Conservation (phyloP, 139 green algal species). For the Tetradesmus lagerheimii region DNA sequence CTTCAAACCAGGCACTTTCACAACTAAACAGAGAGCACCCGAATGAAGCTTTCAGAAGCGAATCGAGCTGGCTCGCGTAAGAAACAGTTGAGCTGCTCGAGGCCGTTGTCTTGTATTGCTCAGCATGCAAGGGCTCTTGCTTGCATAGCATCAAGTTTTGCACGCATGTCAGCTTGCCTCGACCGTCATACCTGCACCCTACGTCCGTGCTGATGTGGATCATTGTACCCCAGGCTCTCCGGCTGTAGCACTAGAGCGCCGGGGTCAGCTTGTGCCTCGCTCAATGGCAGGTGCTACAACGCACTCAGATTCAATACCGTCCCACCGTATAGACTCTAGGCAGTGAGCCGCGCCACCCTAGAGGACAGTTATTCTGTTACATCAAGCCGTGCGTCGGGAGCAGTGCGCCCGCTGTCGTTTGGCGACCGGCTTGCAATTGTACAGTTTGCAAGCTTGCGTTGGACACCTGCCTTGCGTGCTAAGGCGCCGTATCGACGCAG, state of each 20-base stretch:
- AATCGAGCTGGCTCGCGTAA: neutral
- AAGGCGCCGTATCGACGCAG: too few species aligned
- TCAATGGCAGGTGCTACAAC: too few species aligned
- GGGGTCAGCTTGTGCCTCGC: neutral
- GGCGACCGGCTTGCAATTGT: too few species aligned
- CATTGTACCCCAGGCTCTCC: neutral
- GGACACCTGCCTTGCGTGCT: too few species aligned
- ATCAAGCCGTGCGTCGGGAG: too few species aligned
- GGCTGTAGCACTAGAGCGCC: neutral
- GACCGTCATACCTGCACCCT: neutral
- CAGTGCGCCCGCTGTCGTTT: too few species aligned
- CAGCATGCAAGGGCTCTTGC: neutral
- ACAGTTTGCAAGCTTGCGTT: too few species aligned
- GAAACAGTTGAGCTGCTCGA: neutral
- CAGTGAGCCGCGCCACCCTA: too few species aligned
- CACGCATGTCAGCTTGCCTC: neutral
- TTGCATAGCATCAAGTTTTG: neutral
- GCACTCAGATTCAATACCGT: too few species aligned
- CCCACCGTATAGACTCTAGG: too few species aligned
- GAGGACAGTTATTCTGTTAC: too few species aligned
- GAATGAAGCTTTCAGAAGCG: neutral
- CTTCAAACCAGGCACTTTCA: neutral
- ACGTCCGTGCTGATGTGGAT: neutral
- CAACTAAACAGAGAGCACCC: neutral
- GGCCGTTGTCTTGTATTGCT: neutral